Evolutionary conservation across 2,329 filamentous ascomycete genomes (phyloP), one percentile per base, ranked within the genome.

Genomic region (Alternaria infectoria): DNA sequence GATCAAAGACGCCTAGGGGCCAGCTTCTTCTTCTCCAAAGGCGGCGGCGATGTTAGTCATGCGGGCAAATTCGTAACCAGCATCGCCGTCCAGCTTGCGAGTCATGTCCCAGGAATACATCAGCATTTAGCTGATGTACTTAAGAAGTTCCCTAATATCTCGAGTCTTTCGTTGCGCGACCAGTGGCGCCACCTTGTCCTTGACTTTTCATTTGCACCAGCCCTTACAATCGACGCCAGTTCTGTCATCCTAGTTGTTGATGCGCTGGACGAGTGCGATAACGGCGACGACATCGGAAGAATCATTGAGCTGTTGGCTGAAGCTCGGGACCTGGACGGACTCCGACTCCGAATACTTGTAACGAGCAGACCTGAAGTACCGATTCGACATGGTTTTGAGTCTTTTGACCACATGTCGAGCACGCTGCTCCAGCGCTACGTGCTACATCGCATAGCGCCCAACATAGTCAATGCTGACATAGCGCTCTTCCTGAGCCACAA

Each of bases 241-340:
- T 15, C 28, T 9, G 30, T 30, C 4, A 19, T 72, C 23, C 4
- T 72, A 19, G 66, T 72, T 5, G 46, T 70, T 12, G 68, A 79
- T 65, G 77, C 77, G 3, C 69, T 79, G 6, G 75, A 78, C 57
- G 75, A 79, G 56, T 79, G 77, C 57, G 72, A 76, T 10, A 25
- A 61, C 36, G 64, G 69, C 12, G 54, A 54, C 47, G 36, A 69
- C 12, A 51, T 69, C 50, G 44, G 47, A 7, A 57, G 54, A 1
- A 71, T 71, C 17, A 28, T 71, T 11, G 62, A 59, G 56, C 64
- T 70, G 36, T 46, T 70, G 25, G 54, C 62, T 11, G 43, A 62
- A 32, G 26, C 36, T 17, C 55, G 23, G 9, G 55, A 46, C 11
- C 40, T 66, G 8, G 21, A 11, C 7, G 19, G 21, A 1, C 44